phyloP scores from a whole-genome alignment of 805 yeast species.

The Wickerhamomyces hampshirensis region DNA sequence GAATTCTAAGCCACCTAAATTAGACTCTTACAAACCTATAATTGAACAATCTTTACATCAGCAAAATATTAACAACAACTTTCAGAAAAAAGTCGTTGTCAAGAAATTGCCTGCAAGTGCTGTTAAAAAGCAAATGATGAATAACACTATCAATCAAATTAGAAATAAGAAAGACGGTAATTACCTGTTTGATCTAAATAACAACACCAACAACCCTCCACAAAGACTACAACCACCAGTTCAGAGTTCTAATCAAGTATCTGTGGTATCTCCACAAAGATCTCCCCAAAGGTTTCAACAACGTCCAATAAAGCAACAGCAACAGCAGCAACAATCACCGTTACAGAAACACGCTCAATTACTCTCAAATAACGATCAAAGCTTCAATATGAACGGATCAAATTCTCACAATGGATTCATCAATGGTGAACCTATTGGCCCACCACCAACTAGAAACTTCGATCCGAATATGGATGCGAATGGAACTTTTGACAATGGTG shows the following conservation, averaged over 20 bases:
- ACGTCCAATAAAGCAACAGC: not conserved
- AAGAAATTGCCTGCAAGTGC: conserved; percentile 21
- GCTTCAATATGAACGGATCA: not conserved
- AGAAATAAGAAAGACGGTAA: conserved; percentile 14
- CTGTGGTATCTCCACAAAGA: conserved; percentile 1
- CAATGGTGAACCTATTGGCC: not conserved
- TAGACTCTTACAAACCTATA: conserved; percentile 57
- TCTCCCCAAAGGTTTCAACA: conserved; percentile 1
- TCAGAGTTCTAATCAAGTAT: not conserved
- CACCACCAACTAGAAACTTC: not conserved
- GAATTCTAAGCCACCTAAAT: conserved; percentile 61
- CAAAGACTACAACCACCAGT: conserved; percentile 6
- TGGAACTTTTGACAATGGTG: too few species aligned
- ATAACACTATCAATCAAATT: conserved; percentile 22
- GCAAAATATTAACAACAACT: conserved; percentile 10
- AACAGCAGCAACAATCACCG: not conserved
- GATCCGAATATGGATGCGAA: too few species aligned
- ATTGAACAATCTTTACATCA: conserved; percentile 24
- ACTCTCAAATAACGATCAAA: not conserved
- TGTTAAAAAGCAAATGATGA: conserved; percentile 20
- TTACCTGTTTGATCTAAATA: conserved; percentile 2
- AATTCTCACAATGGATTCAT: not conserved
- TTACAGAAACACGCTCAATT: not conserved
- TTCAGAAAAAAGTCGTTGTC: conserved; percentile 11
- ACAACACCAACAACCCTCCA: conserved; percentile 1